These are phyloP conservation scores for Camelina hispida DNA, from an alignment of 345 rosid genomes.

Conservation along the genomic window DNA sequence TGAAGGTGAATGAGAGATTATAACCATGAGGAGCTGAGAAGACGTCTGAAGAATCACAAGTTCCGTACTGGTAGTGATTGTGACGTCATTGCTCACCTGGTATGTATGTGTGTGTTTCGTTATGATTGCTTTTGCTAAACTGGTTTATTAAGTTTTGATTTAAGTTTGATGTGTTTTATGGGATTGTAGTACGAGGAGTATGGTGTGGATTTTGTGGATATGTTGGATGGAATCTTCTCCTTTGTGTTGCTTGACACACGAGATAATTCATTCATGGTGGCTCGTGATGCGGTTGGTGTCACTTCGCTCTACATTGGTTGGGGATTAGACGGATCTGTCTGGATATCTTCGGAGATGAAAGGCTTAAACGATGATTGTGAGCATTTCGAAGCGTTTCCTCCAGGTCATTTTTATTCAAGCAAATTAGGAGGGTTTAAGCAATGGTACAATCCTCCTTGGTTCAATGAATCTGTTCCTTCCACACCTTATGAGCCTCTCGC, in stretches of 20 bases:
- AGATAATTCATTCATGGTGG: slow-evolving; percentile 81
- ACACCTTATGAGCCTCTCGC: slow-evolving; percentile 77
- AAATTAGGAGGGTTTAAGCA: slow-evolving; percentile 66
- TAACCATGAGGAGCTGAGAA: slow-evolving; percentile 85
- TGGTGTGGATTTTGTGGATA: slow-evolving; percentile 79
- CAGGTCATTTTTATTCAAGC: slow-evolving; percentile 93
- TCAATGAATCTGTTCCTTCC: slow-evolving; percentile 68
- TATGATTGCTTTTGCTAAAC: not conserved
- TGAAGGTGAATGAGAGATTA: slow-evolving; percentile 89
- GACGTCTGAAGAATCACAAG: slow-evolving; percentile 66
- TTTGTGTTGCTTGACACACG: slow-evolving; percentile 87
- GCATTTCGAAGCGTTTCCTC: slow-evolving; percentile 86
- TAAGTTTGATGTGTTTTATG: slow-evolving; percentile 15
- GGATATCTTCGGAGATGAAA: slow-evolving; percentile 89
- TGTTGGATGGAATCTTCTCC: slow-evolving; percentile 96
- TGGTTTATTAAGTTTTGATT: slow-evolving; percentile 14
- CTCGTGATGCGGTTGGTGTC: slow-evolving; percentile 95
- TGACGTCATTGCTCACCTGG: slow-evolving; percentile 93
- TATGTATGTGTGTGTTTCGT: slow-evolving; percentile 24
- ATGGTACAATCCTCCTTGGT: slow-evolving; percentile 97
- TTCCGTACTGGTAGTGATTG: slow-evolving; percentile 93
- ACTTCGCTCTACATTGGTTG: slow-evolving; percentile 95
- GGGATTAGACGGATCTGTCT: slow-evolving; percentile 90
- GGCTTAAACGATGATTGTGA: slow-evolving; percentile 92
- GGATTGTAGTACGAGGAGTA: slow-evolving; percentile 75